Evolutionary conservation across 1,284 basidiomycete genomes (phyloP).

Genomic region (Ceraceosorus guamensis): DNA sequence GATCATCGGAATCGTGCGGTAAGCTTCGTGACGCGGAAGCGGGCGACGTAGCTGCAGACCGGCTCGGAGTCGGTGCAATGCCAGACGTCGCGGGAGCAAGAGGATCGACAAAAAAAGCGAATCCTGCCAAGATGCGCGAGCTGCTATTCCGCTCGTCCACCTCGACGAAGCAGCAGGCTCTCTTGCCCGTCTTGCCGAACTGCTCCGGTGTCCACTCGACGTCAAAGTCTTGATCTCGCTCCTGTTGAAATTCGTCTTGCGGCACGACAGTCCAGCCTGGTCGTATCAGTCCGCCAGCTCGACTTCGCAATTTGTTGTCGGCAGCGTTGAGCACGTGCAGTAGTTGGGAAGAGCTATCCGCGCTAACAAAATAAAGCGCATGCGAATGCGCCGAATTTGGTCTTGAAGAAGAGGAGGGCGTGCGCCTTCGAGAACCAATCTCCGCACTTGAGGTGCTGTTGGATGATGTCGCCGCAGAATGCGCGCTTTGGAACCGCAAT

Average conservation of each 20-base stretch:
- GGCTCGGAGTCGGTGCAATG: not conserved
- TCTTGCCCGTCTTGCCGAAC: not conserved
- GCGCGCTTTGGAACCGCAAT: not conserved
- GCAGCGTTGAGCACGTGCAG: not conserved
- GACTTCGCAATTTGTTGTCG: not conserved
- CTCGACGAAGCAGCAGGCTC: not conserved
- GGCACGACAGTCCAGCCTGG: not conserved
- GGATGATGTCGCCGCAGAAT: not conserved
- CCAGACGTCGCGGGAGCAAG: not conserved
- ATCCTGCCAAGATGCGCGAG: not conserved
- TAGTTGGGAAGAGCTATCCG: not conserved
- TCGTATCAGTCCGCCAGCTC: not conserved
- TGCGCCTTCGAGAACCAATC: not conserved
- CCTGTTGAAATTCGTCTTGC: not conserved
- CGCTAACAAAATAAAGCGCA: not conserved
- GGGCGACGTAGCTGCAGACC: no score
- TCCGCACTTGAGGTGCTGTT: not conserved
- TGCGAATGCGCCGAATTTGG: not conserved
- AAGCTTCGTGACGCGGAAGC: not conserved
- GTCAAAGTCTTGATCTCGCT: not conserved
- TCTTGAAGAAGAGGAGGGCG: not conserved
- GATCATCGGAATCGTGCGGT: not conserved
- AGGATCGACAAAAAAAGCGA: conserved; percentile 3
- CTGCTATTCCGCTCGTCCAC: not conserved
- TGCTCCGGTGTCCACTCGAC: not conserved